Evolutionary conservation across 2,329 filamentous ascomycete genomes (phyloP).

Genomic region (Ophiocordyceps camponoti-saundersi): DNA sequence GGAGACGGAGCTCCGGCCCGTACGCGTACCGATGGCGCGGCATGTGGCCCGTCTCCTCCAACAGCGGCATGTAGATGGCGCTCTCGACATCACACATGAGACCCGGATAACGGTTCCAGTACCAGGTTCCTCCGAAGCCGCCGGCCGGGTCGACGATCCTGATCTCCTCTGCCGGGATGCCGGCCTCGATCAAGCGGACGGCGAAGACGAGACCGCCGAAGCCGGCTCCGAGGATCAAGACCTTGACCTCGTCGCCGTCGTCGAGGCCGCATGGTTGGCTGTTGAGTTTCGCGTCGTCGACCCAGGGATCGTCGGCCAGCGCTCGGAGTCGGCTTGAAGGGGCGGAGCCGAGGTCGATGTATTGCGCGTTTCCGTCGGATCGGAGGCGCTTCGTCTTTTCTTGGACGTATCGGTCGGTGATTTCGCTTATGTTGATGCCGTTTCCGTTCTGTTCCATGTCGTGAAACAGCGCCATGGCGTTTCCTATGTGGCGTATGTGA

Average conservation of each 20-base stretch:
- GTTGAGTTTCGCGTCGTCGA: slow-evolving; percentile 14
- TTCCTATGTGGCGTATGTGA: not conserved
- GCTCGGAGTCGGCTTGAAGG: slow-evolving; percentile 5
- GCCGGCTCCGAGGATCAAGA: slow-evolving; percentile 17
- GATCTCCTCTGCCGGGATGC: slow-evolving; percentile 16
- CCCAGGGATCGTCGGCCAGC: slow-evolving; percentile 17
- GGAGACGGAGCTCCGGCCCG: slow-evolving; percentile 23
- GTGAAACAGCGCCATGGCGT: too few relatives aligned
- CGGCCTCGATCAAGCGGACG: slow-evolving; percentile 8
- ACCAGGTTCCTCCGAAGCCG: slow-evolving; percentile 33
- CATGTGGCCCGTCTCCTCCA: slow-evolving; percentile 43
- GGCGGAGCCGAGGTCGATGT: slow-evolving; percentile 12
- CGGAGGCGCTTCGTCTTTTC: slow-evolving; percentile 17
- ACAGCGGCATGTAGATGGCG: slow-evolving; percentile 40
- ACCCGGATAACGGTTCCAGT: slow-evolving; percentile 33
- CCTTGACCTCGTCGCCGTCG: slow-evolving; percentile 7
- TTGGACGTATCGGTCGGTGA: slow-evolving; percentile 13
- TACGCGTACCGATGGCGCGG: slow-evolving; percentile 30
- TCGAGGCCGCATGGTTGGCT: slow-evolving; percentile 6
- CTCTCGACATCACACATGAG: slow-evolving; percentile 40
- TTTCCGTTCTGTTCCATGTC: not conserved
- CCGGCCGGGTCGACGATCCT: slow-evolving; percentile 23
- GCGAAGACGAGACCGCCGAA: slow-evolving; percentile 17
- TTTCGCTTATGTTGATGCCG: not conserved
- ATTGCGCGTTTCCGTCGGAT: slow-evolving; percentile 15